These are phyloP conservation scores for Lophiostoma macrostomum DNA, from an alignment of 495 filamentous ascomycete genomes.

Conservation along the genomic window DNA sequence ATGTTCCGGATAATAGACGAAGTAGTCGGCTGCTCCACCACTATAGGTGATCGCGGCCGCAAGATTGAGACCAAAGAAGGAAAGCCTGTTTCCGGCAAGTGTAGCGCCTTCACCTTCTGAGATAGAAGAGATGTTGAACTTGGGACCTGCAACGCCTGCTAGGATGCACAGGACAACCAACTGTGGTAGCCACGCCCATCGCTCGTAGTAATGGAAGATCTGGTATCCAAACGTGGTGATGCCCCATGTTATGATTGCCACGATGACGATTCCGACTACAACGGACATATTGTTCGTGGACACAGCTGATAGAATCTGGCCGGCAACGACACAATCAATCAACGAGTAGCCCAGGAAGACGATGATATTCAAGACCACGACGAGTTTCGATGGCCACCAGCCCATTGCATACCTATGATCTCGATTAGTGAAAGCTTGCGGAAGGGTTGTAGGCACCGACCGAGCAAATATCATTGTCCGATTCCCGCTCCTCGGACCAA, in stretches of 20 bases:
- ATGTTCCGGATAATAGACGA: constrained; percentile 61
- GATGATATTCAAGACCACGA: constrained; percentile 68
- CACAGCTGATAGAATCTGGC: constrained; percentile 72
- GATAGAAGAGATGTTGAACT: constrained; percentile 57
- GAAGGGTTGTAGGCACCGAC: neutral
- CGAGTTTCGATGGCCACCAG: constrained; percentile 74
- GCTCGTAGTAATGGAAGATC: constrained; percentile 69
- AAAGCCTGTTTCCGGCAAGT: constrained; percentile 57
- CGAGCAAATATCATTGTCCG: constrained; percentile 69
- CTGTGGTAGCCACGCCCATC: constrained; percentile 69
- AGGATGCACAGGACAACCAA: constrained; percentile 63
- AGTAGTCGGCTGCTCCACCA: constrained; percentile 60
- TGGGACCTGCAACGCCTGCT: constrained; percentile 60
- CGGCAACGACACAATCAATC: constrained; percentile 68
- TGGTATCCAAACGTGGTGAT: constrained; percentile 72
- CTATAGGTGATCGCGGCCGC: constrained; percentile 62
- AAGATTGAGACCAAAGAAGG: constrained; percentile 66
- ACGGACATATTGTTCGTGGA: constrained; percentile 61
- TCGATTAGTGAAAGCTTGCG: neutral
- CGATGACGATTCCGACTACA: constrained; percentile 69
- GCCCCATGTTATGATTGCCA: constrained; percentile 62
- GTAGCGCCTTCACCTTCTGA: constrained; percentile 53
- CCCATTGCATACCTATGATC: constrained; percentile 62
- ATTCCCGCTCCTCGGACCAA: constrained; percentile 68
- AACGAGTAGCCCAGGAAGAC: constrained; percentile 69